Percentiles rank a stretch among this genome's conserved stretches.
Evolutionary conservation across 345 rosid species (phyloP).

Genomic region (Microcos paniculata): DNA sequence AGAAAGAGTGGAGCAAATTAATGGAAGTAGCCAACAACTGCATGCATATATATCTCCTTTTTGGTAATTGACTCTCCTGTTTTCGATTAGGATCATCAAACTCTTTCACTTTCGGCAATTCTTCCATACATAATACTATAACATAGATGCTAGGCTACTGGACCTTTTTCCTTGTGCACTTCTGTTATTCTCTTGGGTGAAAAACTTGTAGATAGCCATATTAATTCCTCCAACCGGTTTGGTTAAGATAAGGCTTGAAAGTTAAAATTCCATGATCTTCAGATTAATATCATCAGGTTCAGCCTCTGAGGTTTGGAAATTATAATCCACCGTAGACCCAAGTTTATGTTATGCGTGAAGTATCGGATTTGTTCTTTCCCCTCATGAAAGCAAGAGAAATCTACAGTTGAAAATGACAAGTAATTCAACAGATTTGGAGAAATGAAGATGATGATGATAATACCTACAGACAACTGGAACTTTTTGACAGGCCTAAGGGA

Average conservation of each 20-base stretch:
- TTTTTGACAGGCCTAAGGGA: not conserved
- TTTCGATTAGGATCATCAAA: not conserved
- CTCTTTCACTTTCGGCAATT: constrained; percentile 11
- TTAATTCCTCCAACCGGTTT: not conserved
- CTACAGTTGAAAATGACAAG: not conserved
- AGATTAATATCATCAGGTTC: not conserved
- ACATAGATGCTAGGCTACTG: not conserved
- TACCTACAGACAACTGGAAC: constrained; percentile 7
- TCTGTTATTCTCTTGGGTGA: not conserved
- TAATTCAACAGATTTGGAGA: not conserved
- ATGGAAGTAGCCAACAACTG: not conserved
- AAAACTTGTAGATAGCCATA: not conserved
- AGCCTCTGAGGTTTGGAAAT: not conserved
- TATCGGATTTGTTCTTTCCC: not conserved
- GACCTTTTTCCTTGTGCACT: not conserved
- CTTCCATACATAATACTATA: too few species aligned
- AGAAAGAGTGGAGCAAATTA: constrained; percentile 19
- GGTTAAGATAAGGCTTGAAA: too few species aligned
- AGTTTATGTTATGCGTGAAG: not conserved
- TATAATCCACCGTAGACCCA: constrained; percentile 6
- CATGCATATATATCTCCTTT: not conserved
- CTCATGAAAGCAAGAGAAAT: not conserved
- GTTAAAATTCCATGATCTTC: constrained; percentile 10
- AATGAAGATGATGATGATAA: not conserved
- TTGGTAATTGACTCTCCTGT: constrained; percentile 26